Base-by-base conservation (phyloP, 805 yeast species). In the Teunomyces atbi region DNA sequence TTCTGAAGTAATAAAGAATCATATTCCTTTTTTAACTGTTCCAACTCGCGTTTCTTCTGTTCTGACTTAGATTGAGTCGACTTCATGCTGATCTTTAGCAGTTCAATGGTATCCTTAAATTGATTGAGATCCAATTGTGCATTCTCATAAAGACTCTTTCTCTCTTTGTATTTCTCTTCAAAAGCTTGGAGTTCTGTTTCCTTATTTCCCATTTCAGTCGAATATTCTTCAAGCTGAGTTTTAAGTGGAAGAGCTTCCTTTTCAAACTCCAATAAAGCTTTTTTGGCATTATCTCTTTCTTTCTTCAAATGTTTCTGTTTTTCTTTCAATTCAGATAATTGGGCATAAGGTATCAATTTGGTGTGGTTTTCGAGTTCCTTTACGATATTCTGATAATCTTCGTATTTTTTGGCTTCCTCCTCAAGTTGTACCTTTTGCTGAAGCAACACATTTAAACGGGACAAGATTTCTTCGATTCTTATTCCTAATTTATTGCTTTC, bases 301-400 rank as follows among this genome's bases (percentile, higher is more conserved):
- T 54, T 46, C 21, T 74, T 68, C 32, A 71, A 58, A 11, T 63
- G 59, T 16, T 56, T 60, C 45, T 66, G 64, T 13, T 57, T 59
- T 8, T 56, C 57, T 33, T 66, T 68, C 43, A 70, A 65, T 44
- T 73, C 77, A 29, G 67, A 64, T 5, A 64, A 56, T 50, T 66
- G 65, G 1, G 73, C 77, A 48, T 65, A 73, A 2, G 78, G 78
- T 20, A 73, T 54, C 32, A 71, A 58, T 46, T 58, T 74, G 59
- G 58, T 69, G 58, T 62, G 76, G 49, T 49, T 64, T 15, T 52
- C 64, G 45, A 61, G 61, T 44, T 69, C 77, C 61, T 52, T 60
- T 42, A 59, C 68, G 46, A 81, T 77, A 26, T 66, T 66, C 51
- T 77, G 71, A 49, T 68, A 81, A 35, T 71, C 76, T 51, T 75